These are phyloP conservation scores for Aspergillus spinulosporus DNA, from an alignment of 2,329 filamentous ascomycete species.

Conservation along the genomic window DNA sequence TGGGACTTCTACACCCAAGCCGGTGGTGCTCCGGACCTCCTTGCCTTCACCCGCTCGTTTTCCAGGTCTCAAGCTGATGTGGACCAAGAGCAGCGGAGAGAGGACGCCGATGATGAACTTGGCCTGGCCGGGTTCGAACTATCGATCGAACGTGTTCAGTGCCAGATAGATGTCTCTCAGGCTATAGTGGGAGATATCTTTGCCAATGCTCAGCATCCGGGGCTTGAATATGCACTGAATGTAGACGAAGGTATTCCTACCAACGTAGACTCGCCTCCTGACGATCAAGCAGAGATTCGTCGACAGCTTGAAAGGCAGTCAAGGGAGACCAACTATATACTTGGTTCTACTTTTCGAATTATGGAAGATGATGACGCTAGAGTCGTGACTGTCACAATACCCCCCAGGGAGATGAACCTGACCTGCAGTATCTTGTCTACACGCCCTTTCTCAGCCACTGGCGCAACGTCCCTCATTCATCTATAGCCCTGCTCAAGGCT, in stretches of 20 bases:
- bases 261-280: background rate
- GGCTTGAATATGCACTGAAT: slow-evolving; percentile 8
- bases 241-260: slow-evolving; percentile 18
- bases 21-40: slow-evolving; percentile 15
- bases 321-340: slow-evolving; percentile 6
- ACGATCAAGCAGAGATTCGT: slow-evolving; percentile 15
- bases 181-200: background rate
- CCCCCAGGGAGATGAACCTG: slow-evolving; percentile 7
- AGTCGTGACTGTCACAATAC: slow-evolving; percentile 19
- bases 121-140: slow-evolving; percentile 15
- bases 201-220: background rate
- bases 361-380: slow-evolving; percentile 9
- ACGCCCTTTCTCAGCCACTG: slow-evolving; percentile 18
- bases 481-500: slow-evolving; percentile 12
- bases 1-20: background rate
- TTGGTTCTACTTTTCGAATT: slow-evolving; percentile 7
- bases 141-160: slow-evolving; percentile 5
- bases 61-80: slow-evolving; percentile 4
- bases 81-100: background rate
- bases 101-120: background rate
- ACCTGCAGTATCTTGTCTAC: slow-evolving; percentile 22
- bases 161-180: slow-evolving; percentile 9
- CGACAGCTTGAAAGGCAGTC: slow-evolving; percentile 17
- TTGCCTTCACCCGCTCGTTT: slow-evolving; percentile 22
- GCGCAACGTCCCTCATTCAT: background rate